phyloP scores from a whole-genome alignment of 345 rosid species.

The Eucalyptus curtisii region DNA sequence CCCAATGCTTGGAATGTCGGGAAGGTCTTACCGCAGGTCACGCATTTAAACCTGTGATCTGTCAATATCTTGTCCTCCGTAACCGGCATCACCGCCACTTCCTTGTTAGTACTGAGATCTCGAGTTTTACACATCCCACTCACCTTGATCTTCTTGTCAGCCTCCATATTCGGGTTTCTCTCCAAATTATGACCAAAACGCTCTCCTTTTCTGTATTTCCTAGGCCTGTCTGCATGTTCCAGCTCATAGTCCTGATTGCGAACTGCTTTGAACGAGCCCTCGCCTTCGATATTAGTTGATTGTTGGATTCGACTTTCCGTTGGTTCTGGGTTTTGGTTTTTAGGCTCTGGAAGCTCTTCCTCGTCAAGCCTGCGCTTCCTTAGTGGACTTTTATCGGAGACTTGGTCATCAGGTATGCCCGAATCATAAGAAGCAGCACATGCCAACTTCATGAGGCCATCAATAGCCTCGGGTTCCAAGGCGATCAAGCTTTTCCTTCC shows the following conservation, averaged over 20 bases:
- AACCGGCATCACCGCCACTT: neutral
- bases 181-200: neutral
- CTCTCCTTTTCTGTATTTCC: neutral
- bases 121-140: neutral
- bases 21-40: neutral
- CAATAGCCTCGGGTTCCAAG: neutral
- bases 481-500: neutral
- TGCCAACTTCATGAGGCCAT: neutral
- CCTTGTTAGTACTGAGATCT: neutral
- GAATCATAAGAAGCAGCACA: neutral
- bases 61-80: neutral
- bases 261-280: neutral
- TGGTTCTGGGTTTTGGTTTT: neutral
- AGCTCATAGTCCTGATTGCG: neutral
- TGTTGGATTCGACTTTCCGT: neutral
- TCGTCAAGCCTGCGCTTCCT: neutral
- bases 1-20: conserved; percentile 3
- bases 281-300: neutral
- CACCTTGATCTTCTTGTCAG: neutral
- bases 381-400: neutral
- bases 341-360: neutral
- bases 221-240: neutral
- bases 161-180: neutral
- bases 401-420: neutral
- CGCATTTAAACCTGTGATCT: neutral